These are phyloP conservation scores for Petasospora fabianii DNA, from an alignment of 1,139 yeast species.

Conservation along the genomic window DNA sequence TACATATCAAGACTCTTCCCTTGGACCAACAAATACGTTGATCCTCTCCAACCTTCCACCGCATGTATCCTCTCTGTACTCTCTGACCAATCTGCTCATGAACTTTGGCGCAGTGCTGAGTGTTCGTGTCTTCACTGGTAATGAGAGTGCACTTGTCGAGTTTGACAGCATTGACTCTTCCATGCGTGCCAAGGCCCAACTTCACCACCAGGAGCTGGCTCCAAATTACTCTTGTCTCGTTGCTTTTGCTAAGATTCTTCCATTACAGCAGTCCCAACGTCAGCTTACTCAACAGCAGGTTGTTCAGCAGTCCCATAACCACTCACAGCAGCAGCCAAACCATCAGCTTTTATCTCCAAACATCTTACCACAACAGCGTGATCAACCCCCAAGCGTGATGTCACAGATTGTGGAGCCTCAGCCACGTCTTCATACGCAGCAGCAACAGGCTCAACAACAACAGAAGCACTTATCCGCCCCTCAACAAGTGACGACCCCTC, in stretches of 20 bases:
- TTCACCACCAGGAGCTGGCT: constrained; percentile 77
- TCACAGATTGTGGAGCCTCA: constrained; percentile 7
- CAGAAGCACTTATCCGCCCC: constrained; percentile 6
- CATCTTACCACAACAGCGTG: constrained; percentile 3
- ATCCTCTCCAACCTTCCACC: constrained; percentile 76
- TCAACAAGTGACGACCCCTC: constrained; percentile 11
- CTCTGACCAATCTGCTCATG: constrained; percentile 42
- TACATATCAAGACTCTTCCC: constrained; percentile 60
- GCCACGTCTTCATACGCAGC: too few species aligned
- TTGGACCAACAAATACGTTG: constrained; percentile 75
- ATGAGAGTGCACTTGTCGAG: constrained; percentile 66
- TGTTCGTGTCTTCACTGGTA: constrained; percentile 53
- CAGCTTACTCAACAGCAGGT: constrained; percentile 7
- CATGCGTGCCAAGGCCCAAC: constrained; percentile 66
- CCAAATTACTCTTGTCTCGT: constrained; percentile 67
- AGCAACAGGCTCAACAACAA: constrained; percentile 6
- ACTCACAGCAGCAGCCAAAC: constrained; percentile 3
- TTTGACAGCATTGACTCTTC: constrained; percentile 72
- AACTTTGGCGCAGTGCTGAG: constrained; percentile 54
- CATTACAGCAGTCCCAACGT: constrained; percentile 28
- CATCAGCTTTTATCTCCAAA: neutral
- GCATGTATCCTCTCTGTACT: constrained; percentile 39
- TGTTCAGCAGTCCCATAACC: constrained; percentile 4
- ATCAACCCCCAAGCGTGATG: constrained; percentile 17
- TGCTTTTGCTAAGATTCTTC: constrained; percentile 62